Percentiles rank a stretch among this genome's conserved stretches.
Conservation (phyloP, 495 filamentous ascomycete genomes). For the Margaritispora aquatica region DNA sequence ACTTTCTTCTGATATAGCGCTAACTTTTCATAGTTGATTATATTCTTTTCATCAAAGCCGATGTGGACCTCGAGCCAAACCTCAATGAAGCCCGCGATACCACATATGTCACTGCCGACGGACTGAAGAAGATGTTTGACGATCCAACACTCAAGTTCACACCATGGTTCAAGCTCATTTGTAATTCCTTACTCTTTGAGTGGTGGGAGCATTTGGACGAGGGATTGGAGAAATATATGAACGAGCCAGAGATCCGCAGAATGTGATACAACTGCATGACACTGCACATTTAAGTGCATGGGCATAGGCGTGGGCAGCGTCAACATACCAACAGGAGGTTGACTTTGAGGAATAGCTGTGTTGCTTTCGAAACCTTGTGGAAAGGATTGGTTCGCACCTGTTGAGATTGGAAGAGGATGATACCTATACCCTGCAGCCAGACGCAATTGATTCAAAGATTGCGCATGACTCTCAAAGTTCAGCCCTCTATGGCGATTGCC, state of each 20-base stretch:
- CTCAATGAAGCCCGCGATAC: conserved; percentile 83
- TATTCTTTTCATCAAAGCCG: conserved; percentile 95
- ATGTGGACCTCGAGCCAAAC: conserved; percentile 76
- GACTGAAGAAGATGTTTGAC: conserved; percentile 80
- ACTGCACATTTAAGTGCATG: conserved; percentile 1
- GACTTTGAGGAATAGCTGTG: background rate
- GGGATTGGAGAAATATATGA: conserved; percentile 75
- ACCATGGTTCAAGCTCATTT: conserved; percentile 99
- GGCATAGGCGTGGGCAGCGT: conserved; percentile 8
- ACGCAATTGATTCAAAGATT: conserved; percentile 9
- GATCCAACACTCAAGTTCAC: conserved; percentile 80
- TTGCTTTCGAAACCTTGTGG: background rate
- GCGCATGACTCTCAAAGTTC: background rate
- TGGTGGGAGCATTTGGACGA: conserved; percentile 91
- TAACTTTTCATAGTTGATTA: conserved; percentile 96
- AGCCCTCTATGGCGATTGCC: conserved; percentile 6
- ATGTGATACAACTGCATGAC: conserved; percentile 47
- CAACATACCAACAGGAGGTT: background rate
- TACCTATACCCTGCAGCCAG: conserved; percentile 5
- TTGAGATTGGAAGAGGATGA: background rate
- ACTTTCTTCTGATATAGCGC: conserved; percentile 1
- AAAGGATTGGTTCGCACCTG: background rate
- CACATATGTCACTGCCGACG: conserved; percentile 73
- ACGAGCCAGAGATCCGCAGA: conserved; percentile 79
- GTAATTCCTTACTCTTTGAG: conserved; percentile 93